Evolutionary conservation across 1,284 basidiomycete species (phyloP).

Genomic region (Sporisorium graminicola): DNA sequence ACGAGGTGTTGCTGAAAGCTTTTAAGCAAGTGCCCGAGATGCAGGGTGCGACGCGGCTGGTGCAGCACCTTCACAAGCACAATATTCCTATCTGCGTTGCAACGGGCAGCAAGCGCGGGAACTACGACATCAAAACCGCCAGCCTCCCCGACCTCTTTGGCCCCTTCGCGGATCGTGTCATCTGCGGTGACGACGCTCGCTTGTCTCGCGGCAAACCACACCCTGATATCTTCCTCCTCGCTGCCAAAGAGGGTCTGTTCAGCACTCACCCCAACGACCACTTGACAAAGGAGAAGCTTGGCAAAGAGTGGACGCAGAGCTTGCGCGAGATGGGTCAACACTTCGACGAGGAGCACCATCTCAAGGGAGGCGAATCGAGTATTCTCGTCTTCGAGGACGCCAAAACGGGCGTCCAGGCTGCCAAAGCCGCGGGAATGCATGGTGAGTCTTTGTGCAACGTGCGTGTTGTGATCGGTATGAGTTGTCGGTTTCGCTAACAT

Average conservation of each 20-base stretch:
- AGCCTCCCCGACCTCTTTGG: conserved; percentile 58
- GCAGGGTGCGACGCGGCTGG: conserved; percentile 65
- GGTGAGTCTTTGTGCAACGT: conserved; percentile 33
- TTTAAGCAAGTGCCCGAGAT: conserved; percentile 66
- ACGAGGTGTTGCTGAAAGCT: conserved; percentile 58
- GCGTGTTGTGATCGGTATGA: too few relatives aligned
- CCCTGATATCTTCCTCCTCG: conserved; percentile 69
- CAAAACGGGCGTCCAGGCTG: conserved; percentile 65
- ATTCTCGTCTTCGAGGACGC: conserved; percentile 70
- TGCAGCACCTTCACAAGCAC: conserved; percentile 64
- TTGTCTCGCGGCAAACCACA: conserved; percentile 66
- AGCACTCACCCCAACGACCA: conserved; percentile 29
- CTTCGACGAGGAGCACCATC: conserved; percentile 44
- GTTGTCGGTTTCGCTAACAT: too few relatives aligned
- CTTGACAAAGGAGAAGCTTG: conserved; percentile 23
- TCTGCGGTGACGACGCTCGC: conserved; percentile 67
- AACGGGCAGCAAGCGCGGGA: conserved; percentile 65
- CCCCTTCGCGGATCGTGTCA: conserved; percentile 57
- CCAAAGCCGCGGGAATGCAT: conserved; percentile 66
- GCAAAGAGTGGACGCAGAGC: conserved; percentile 30
- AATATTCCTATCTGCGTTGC: conserved; percentile 68
- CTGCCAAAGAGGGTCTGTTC: conserved; percentile 63
- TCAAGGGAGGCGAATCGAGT: conserved; percentile 58
- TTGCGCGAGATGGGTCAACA: conserved; percentile 56
- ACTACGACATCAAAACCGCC: conserved; percentile 66